Evolutionary conservation across 257 asterid genomes (phyloP), one percentile per base, ranked within the genome.

Genomic region (Linaria vulgaris): DNA sequence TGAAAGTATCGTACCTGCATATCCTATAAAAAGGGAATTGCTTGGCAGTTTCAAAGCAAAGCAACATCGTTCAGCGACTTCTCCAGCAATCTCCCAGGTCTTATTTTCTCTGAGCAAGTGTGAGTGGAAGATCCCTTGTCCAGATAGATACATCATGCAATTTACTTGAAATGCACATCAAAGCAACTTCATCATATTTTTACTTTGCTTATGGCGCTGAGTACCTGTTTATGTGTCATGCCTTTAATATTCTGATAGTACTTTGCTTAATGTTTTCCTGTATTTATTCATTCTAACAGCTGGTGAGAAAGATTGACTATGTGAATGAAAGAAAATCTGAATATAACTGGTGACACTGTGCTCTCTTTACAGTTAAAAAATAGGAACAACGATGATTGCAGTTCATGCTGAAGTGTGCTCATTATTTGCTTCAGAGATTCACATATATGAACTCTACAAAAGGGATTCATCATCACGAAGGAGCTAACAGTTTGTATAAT

Each of bases 361-460:
- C 65, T 86, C 95, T 16, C 95, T 88, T 64, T 91, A 96, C 87
- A 76, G 77, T 76, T 88, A 88, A 74, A 91, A 84, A 79, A 88
- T 91, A 34, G 98, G 95, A 17, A 79, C 88, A n/a, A n/a, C n/a
- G n/a, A n/a, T n/a, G n/a, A n/a, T n/a, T n/a, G n/a, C n/a, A n/a
- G n/a, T n/a, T n/a, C n/a, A n/a, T n/a, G n/a, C n/a, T n/a, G n/a
- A n/a, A n/a, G n/a, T 12, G 95, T 84, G 61, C 98, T 88, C 76
- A 86, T 88, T n/a, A 90, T 83, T 25, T 91, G 98, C 86, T 88
- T 84, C 72, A 83, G 69, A 74, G 98, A 91, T 69, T 81, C 96
- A 0, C 96, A 91, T 80, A 86, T 71, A 84, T 88, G 95, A 88
- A 84, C 74, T 91, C 95, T 22, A 83, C 70, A 21, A 78, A 80